phyloP scores from a whole-genome alignment of 352 stramenopile genomes.

The Phytophthora capsici region DNA sequence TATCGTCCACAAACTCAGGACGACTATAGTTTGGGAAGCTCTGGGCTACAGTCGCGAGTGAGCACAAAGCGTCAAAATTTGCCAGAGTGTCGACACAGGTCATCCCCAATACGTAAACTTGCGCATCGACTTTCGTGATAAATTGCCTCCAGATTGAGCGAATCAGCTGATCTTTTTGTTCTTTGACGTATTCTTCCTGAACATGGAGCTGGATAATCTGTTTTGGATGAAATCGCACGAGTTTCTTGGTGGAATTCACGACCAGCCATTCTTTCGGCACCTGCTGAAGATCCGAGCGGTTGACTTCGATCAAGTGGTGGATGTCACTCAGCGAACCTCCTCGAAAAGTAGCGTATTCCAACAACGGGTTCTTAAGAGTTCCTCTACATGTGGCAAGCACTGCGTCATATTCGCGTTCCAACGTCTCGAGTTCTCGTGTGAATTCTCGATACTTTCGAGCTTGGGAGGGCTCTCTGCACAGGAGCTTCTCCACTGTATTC shows the following conservation, averaged over 20 bases:
- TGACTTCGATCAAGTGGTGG: conserved; percentile 40
- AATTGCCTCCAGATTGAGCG: conserved; percentile 49
- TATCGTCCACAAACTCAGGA: conserved; percentile 36
- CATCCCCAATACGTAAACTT: conserved; percentile 51
- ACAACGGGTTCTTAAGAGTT: conserved; percentile 23
- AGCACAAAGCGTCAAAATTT: conserved; percentile 68
- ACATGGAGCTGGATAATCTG: conserved; percentile 47
- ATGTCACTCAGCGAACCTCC: conserved; percentile 32
- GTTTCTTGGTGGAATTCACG: conserved; percentile 52
- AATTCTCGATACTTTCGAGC: conserved; percentile 28
- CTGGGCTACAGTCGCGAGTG: conserved; percentile 55
- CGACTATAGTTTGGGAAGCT: conserved; percentile 54
- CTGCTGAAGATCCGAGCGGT: conserved; percentile 21
- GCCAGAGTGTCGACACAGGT: conserved; percentile 52
- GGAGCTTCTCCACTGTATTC: conserved; percentile 24
- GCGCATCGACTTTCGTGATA: conserved; percentile 37
- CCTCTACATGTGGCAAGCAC: conserved; percentile 19
- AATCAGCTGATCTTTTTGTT: conserved; percentile 44
- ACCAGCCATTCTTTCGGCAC: conserved; percentile 51
- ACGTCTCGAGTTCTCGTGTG: conserved; percentile 19
- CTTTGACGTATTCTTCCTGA: conserved; percentile 34
- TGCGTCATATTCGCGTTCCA: conserved; percentile 25
- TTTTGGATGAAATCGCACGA: conserved; percentile 50
- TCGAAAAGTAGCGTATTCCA: conserved; percentile 38
- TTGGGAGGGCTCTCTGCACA: conserved; percentile 14